phyloP scores from a whole-genome alignment of 768 basidiomycete species.

The Psilocybe cubensis region DNA sequence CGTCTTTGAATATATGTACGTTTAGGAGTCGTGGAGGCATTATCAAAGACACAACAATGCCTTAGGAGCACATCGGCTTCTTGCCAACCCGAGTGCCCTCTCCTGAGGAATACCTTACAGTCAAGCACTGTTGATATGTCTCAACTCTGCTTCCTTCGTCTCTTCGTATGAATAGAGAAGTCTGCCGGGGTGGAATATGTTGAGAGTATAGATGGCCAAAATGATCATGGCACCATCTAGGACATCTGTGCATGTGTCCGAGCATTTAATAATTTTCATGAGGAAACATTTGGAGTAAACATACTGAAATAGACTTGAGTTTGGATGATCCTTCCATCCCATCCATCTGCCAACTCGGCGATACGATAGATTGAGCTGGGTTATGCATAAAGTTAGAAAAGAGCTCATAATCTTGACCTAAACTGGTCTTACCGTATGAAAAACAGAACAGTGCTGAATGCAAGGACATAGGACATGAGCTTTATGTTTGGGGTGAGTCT shows the following conservation, averaged over 20 bases:
- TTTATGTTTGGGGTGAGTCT: conserved; percentile 11
- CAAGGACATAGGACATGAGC: conserved; percentile 11
- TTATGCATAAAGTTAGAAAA: not conserved
- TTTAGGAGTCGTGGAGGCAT: not conserved
- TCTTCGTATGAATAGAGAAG: not conserved
- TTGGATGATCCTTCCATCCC: conserved; percentile 41
- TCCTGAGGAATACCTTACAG: not conserved
- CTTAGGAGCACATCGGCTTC: not conserved
- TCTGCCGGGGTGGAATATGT: conserved; percentile 31
- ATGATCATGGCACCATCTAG: conserved; percentile 32
- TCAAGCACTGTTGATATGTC: not conserved
- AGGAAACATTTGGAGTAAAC: not conserved
- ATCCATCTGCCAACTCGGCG: conserved; percentile 44
- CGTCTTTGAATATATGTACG: not conserved
- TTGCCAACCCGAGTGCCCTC: not conserved
- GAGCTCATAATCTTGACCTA: not conserved
- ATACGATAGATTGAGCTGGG: conserved; percentile 44
- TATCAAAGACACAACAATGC: not conserved
- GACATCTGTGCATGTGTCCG: conserved; percentile 7
- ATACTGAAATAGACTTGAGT: conserved; percentile 37
- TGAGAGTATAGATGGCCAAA: conserved; percentile 31
- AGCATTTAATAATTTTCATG: conserved; percentile 3
- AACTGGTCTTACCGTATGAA: conserved; percentile 19
- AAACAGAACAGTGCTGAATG: conserved; percentile 13
- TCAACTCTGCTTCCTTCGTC: not conserved